These are phyloP conservation scores for Rutidosis leptorrhynchoides DNA, from an alignment of 129 eudicot species.

Conservation along the genomic window DNA sequence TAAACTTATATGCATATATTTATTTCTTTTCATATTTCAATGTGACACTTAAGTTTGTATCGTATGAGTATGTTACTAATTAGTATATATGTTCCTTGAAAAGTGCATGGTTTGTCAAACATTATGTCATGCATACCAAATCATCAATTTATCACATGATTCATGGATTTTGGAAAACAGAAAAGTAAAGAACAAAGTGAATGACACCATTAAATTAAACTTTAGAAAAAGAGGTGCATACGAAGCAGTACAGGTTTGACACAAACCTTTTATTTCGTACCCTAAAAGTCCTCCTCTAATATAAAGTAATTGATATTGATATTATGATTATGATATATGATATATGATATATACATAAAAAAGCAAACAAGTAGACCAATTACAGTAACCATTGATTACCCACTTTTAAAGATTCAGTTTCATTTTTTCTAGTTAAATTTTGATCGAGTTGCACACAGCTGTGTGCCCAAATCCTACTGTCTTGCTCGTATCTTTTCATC, in stretches of 20 bases:
- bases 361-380: not conserved
- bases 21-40: not conserved
- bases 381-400: not conserved
- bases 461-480: not conserved
- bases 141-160: not conserved
- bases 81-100: too few species aligned
- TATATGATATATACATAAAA: too few species aligned
- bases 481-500: not conserved
- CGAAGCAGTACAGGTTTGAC: not conserved
- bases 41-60: too few species aligned
- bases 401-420: not conserved
- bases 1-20: too few species aligned
- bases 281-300: not conserved
- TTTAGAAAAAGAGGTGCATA: not conserved
- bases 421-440: not conserved
- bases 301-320: not conserved
- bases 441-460: slow-evolving; percentile 5
- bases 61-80: too few species aligned
- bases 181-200: not conserved
- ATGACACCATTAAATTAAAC: not conserved
- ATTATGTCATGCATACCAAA: not conserved
- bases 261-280: not conserved
- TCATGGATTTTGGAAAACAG: not conserved
- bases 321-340: too few species aligned
- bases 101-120: not conserved